Base-by-base conservation (phyloP, 768 basidiomycete genomes). In the Crepidotus variabilis region DNA sequence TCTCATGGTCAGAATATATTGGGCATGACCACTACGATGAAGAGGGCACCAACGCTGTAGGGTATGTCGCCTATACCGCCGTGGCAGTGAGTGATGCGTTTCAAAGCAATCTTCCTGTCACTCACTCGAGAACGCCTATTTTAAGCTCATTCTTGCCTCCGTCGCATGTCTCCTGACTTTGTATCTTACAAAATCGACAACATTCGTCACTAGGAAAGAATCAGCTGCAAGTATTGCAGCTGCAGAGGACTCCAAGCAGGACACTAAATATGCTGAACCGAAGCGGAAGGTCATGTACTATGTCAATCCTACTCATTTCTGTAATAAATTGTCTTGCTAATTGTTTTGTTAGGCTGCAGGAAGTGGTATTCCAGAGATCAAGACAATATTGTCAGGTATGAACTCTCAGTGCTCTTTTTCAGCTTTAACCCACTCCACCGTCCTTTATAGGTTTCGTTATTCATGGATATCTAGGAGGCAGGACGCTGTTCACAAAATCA, bases 351-450 rank as follows among this genome's bases (percentile, higher is more conserved):
- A 91, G 88, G 93, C 97, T 9, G 93, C 94, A 18, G 97, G 97
- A 18, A 92, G 89, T 65, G 97, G 97, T 49, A 95, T 98, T 55
- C 94, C 95, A 0, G 96, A 99, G 71, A 88, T 99, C 68, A 99
- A 99, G 70, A 92, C 91, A 0, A 94, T 96, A 55, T 78, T 96
- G 46, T 92, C 90, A 50, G 93, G 91, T 86, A 61, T 45, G 72
- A 28, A 28, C 8, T 28, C 28, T 28, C 28, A 28, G 3, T 4
- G 8, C 8, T 4, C 28, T 8, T 28, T 2, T 52, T 13, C 10
- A 11, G 50, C 53, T 39, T 52, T 21, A 5, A 2, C 20, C 39
- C 35, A 55, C 55, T 48, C 32, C 59, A 50, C 34, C 49, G 51
- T 56, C 63, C 67, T 47, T 53, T 47, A 56, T 55, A 85, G 94